Evolutionary conservation across 192 early-diverging fungal species (phyloP), one percentile per base, ranked within the genome.

Genomic region (Backusella mclennaniae): DNA sequence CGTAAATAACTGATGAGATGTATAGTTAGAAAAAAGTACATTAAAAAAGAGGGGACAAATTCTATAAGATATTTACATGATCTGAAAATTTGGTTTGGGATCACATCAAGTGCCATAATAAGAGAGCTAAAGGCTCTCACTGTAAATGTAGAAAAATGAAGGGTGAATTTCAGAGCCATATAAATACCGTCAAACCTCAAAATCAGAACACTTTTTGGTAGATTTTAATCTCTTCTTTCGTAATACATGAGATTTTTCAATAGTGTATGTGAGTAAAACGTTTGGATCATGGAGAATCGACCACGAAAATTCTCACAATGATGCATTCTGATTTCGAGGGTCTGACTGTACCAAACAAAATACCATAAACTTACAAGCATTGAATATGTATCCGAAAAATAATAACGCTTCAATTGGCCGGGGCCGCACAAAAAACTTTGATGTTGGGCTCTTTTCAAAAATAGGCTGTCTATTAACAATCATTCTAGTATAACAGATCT

Each of bases 331-430:
- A 33, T 33, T 33, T 33, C 2, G 33, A 33, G 33, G 33, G 2
- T 33, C 33, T 33, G 33, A 33, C 33, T 33, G 33, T 3, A 33
- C 33, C 33, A 33, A 33, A 33, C 33, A 33, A 23, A 39, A 6
- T 26, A 9, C 7, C 21, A 5, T 15, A 11, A 36, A 77, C 75
- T 67, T 74, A 81, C 80, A 71, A 14, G 63, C 38, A 66, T 81
- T 77, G 33, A 74, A 77, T 1, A 70, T 56, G 21, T 36, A 19
- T 36, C 66, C 69, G n/a, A 81, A 67, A 1, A 77, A 26, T 1
- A 81, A 14, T 67, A 81, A 15, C 3, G 53, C 68, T 49, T 81
- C 80, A 39, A 81, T 71, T 33, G 80, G 80, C 26, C 69, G 69
- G 39, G 80, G 80, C 52, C 76, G 71, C 26, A 77, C 33, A 23